A percentile compares a stretch with the other conserved stretches of the same genome.
phyloP scores from a whole-genome alignment of 257 asterid genomes.

The Petunia axillaris region DNA sequence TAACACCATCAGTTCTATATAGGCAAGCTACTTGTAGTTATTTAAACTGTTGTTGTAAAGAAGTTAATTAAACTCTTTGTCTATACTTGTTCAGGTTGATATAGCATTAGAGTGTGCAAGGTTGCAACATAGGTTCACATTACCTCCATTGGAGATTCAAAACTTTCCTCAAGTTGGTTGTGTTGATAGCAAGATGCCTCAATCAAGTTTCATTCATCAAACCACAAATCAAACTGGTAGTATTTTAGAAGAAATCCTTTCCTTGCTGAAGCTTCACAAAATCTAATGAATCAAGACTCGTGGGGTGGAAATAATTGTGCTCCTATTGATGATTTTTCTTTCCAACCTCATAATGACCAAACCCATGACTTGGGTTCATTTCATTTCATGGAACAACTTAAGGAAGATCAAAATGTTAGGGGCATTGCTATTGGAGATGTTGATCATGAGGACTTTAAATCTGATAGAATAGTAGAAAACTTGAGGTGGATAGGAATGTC shows the following conservation, averaged over 20 bases:
- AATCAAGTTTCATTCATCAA: constrained; percentile 28
- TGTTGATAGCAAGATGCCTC: constrained; percentile 38
- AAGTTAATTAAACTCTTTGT: not conserved
- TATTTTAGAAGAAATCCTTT: constrained; percentile 69
- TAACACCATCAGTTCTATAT: no score
- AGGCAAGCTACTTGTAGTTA: no score
- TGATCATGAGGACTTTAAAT: constrained; percentile 42
- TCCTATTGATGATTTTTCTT: constrained; percentile 62
- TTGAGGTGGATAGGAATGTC: constrained; percentile 58
- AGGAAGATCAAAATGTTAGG: constrained; percentile 43
- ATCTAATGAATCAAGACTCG: constrained; percentile 57
- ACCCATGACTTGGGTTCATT: constrained; percentile 39
- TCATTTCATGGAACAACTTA: constrained; percentile 35
- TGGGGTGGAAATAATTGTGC: constrained; percentile 46
- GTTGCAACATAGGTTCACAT: constrained; percentile 68
- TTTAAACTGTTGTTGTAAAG: not conserved
- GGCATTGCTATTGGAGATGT: constrained; percentile 53
- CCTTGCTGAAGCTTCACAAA: constrained; percentile 80
- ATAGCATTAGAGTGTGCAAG: constrained; percentile 90
- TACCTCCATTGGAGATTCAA: constrained; percentile 78
- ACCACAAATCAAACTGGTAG: constrained; percentile 38
- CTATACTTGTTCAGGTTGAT: constrained; percentile 56
- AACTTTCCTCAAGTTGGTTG: constrained; percentile 53
- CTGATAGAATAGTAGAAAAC: constrained; percentile 64
- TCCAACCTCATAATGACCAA: constrained; percentile 45